Percentiles rank a stretch among this genome's conserved stretches.
phyloP scores from a whole-genome alignment of 2,329 filamentous ascomycete species.

The Apiospora koreana region DNA sequence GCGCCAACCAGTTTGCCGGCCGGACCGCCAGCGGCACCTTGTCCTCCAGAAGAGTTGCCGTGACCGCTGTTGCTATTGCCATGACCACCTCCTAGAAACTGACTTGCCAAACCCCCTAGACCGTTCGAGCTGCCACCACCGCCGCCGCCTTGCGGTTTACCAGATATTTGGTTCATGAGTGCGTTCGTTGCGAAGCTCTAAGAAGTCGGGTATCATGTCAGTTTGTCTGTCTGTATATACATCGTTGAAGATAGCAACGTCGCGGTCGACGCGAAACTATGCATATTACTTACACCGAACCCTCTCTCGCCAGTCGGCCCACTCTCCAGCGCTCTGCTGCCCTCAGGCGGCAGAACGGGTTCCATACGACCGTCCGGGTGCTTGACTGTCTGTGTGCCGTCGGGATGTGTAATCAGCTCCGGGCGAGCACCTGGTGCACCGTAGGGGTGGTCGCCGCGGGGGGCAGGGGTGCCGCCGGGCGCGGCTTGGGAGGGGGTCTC shows the following conservation, averaged over 20 bases:
- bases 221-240: conserved; percentile 12
- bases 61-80: conserved; percentile 26
- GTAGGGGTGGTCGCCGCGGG: conserved; percentile 62
- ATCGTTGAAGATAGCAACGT: conserved; percentile 20
- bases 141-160: conserved; percentile 34
- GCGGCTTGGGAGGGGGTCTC: conserved; percentile 68
- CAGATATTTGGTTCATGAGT: conserved; percentile 48
- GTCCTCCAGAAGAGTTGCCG: conserved; percentile 20
- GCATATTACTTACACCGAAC: conserved; percentile 57
- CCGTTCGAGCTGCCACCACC: conserved; percentile 38
- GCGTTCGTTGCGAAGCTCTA: conserved; percentile 64
- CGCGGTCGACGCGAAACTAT: conserved; percentile 12
- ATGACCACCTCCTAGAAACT: conserved; percentile 38
- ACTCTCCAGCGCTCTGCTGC: conserved; percentile 47
- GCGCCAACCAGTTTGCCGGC: conserved; percentile 59
- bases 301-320: conserved; percentile 61
- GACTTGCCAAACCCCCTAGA: conserved; percentile 48
- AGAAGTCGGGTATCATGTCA: conserved; percentile 23
- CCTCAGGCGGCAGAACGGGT: conserved; percentile 53
- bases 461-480: conserved; percentile 61
- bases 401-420: conserved; percentile 62
- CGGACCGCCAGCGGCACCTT: conserved; percentile 27
- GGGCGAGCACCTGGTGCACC: conserved; percentile 48
- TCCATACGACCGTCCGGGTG: conserved; percentile 63
- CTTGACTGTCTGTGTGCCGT: conserved; percentile 62